Evolutionary conservation across 2,329 filamentous ascomycete species (phyloP).

Genomic region (Myriosclerotinia scirpicola): DNA sequence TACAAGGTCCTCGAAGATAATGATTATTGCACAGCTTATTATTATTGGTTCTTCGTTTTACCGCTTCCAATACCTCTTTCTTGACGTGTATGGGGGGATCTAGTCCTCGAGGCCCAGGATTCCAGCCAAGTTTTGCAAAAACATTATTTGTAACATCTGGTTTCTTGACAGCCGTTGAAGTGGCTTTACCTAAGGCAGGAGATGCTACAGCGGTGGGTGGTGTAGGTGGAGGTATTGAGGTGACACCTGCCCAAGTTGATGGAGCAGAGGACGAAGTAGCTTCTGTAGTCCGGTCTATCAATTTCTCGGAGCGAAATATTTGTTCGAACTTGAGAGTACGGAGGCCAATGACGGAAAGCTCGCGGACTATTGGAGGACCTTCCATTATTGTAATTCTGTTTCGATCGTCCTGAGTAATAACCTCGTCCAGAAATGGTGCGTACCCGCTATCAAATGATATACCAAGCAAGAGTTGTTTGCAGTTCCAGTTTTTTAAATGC

Average conservation of each 20-base stretch:
- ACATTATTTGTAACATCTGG: conserved; percentile 18
- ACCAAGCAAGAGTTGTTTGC: conserved; percentile 60
- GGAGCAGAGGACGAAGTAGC: conserved; percentile 27
- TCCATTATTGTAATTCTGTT: conserved; percentile 55
- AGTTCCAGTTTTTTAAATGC: conserved; percentile 61
- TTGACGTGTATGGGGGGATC: conserved; percentile 54
- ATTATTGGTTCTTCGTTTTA: conserved; percentile 55
- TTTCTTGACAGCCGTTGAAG: conserved; percentile 28
- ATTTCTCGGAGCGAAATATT: conserved; percentile 57
- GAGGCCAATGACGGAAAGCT: conserved; percentile 50
- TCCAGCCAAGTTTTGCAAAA: conserved; percentile 45
- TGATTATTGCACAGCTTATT: conserved; percentile 64
- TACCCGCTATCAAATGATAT: conserved; percentile 63
- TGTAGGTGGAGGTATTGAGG: conserved; percentile 34
- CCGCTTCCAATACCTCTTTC: conserved; percentile 49
- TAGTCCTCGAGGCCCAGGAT: conserved; percentile 54
- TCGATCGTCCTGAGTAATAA: conserved; percentile 48
- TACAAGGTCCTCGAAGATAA: conserved; percentile 58
- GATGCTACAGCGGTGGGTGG: conserved; percentile 22
- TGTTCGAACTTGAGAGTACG: conserved; percentile 49
- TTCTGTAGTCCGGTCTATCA: conserved; percentile 44
- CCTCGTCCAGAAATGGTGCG: conserved; percentile 57
- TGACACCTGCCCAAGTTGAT: conserved; percentile 39
- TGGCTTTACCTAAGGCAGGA: conserved; percentile 30
- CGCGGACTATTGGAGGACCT: conserved; percentile 51